Evolutionary conservation across 805 yeast genomes (phyloP).

Genomic region (Blastobotrys chiropterorum): DNA sequence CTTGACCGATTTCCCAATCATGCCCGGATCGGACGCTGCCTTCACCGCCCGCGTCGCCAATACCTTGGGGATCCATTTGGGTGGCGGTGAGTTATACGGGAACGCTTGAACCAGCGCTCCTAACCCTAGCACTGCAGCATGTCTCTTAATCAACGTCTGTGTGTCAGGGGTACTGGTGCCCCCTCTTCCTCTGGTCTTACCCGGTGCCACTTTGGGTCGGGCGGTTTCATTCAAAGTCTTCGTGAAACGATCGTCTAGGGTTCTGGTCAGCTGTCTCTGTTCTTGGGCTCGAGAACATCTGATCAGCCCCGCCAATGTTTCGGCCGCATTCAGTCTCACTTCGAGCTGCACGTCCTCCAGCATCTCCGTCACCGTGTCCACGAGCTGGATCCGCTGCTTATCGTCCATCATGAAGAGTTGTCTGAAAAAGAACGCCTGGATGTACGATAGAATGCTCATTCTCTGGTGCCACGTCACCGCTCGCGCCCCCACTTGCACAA

Average conservation of each 20-base stretch:
- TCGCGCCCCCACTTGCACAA: constrained; percentile 34
- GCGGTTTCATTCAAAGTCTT: constrained; percentile 35
- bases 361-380: constrained; percentile 46
- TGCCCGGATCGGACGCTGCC: constrained; percentile 67
- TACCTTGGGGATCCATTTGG: constrained; percentile 77
- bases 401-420: constrained; percentile 51
- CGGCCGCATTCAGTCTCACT: constrained; percentile 67
- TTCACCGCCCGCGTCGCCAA: constrained; percentile 63
- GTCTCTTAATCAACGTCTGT: constrained; percentile 45
- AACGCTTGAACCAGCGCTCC: constrained; percentile 87
- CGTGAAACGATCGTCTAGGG: constrained; percentile 41
- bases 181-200: neutral
- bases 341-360: constrained; percentile 62
- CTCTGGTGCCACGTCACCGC: constrained; percentile 55
- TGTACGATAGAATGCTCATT: constrained; percentile 57
- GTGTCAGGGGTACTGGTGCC: constrained; percentile 12
- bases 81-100: constrained; percentile 88
- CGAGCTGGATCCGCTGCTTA: constrained; percentile 43
- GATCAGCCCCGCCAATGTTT: constrained; percentile 72
- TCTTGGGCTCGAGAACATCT: constrained; percentile 51
- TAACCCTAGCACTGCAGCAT: constrained; percentile 82
- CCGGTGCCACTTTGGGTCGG: constrained; percentile 11
- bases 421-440: constrained; percentile 65
- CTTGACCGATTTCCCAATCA: constrained; percentile 79
- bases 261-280: constrained; percentile 34